Evolutionary conservation across 352 stramenopile genomes (phyloP).

Genomic region (Phytopythium boreale): DNA sequence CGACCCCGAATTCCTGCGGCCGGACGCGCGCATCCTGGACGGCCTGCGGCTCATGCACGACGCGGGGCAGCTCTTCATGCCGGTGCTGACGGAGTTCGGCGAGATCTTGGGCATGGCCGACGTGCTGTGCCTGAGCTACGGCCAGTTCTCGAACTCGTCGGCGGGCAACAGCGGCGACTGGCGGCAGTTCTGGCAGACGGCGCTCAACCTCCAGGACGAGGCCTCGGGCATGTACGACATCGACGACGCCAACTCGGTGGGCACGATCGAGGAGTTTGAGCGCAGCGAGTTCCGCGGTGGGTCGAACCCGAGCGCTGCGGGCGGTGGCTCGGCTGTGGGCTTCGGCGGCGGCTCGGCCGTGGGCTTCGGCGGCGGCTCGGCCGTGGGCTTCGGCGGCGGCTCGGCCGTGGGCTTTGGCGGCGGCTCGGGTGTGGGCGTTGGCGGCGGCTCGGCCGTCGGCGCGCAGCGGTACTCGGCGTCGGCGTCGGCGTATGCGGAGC

Average conservation of each 20-base stretch:
- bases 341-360: slow-evolving; percentile 33
- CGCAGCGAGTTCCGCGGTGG: slow-evolving; percentile 60
- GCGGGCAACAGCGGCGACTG: slow-evolving; percentile 70
- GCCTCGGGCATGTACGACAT: slow-evolving; percentile 66
- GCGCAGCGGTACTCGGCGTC: slow-evolving; percentile 42
- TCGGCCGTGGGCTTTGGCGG: slow-evolving; percentile 27
- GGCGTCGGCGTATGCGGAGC: slow-evolving; percentile 69
- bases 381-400: slow-evolving; percentile 20
- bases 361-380: slow-evolving; percentile 13
- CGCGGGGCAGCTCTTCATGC: slow-evolving; percentile 81
- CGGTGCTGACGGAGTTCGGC: slow-evolving; percentile 68
- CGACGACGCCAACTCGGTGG: slow-evolving; percentile 70
- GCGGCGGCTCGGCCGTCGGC: slow-evolving; percentile 5
- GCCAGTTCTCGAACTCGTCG: slow-evolving; percentile 84
- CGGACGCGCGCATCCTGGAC: slow-evolving; percentile 79
- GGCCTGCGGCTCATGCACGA: slow-evolving; percentile 85
- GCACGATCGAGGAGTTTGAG: slow-evolving; percentile 89
- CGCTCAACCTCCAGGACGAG: slow-evolving; percentile 86
- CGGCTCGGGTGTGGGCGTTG: slow-evolving; percentile 10
- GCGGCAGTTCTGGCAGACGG: slow-evolving; percentile 87
- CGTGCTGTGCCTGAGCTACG: slow-evolving; percentile 85
- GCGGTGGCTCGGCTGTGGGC: slow-evolving; percentile 30
- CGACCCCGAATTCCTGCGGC: slow-evolving; percentile 72
- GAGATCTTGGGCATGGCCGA: slow-evolving; percentile 87
- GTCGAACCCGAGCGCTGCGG: slow-evolving; percentile 25